Evolutionary conservation across 2,329 filamentous ascomycete genomes (phyloP).

Genomic region (Chalara sp.): DNA sequence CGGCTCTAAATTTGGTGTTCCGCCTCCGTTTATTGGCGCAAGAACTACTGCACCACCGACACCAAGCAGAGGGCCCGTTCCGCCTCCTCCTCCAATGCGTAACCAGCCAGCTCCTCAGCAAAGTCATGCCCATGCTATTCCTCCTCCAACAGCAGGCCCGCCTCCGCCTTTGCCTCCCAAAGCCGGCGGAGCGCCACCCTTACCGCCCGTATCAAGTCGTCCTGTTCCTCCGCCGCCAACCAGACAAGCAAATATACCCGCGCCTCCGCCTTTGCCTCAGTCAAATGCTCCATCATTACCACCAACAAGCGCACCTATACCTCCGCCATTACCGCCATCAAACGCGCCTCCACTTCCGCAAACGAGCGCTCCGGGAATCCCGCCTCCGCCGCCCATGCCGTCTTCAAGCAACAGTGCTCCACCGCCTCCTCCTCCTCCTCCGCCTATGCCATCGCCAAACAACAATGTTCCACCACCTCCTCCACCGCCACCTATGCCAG

Average conservation of each 20-base stretch:
- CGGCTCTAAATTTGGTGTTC: conserved; percentile 62
- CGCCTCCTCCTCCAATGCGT: conserved; percentile 59
- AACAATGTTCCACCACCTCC: conserved; percentile 37
- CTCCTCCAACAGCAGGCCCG: conserved; percentile 25
- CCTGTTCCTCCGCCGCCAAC: conserved; percentile 47
- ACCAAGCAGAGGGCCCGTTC: conserved; percentile 62
- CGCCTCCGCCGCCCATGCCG: conserved; percentile 25
- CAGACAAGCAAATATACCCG: conserved; percentile 19
- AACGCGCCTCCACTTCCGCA: conserved; percentile 3
- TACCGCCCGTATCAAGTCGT: conserved; percentile 43
- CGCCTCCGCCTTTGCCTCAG: conserved; percentile 30
- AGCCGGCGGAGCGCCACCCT: conserved; percentile 38
- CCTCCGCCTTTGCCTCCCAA: conserved; percentile 38
- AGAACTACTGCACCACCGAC: conserved; percentile 63
- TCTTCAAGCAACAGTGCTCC: neutral
- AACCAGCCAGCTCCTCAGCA: conserved; percentile 40
- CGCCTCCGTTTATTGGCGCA: conserved; percentile 70
- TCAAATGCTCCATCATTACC: conserved; percentile 32
- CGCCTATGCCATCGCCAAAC: conserved; percentile 26
- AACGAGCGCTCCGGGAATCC: conserved; percentile 23
- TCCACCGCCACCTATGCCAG: conserved; percentile 38
- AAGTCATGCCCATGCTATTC: conserved; percentile 33
- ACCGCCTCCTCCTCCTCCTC: conserved; percentile 28
- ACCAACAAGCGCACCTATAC: conserved; percentile 33
- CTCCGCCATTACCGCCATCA: conserved; percentile 31